phyloP scores from a whole-genome alignment of 2,329 filamentous ascomycete species.

The Penicillium sp. region DNA sequence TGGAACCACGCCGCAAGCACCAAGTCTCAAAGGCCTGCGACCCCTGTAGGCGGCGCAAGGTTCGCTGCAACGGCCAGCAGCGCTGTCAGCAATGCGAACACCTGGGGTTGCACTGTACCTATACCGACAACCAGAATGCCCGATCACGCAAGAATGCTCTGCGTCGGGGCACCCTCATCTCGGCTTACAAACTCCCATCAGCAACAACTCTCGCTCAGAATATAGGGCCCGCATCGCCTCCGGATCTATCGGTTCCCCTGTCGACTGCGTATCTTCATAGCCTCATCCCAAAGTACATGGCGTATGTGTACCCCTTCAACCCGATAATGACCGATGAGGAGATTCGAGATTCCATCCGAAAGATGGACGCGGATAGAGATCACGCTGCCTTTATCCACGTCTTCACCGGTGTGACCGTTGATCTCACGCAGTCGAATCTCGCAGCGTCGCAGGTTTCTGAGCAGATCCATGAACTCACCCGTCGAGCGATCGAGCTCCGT shows the following conservation, averaged over 20 bases:
- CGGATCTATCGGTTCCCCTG: slow-evolving; percentile 14
- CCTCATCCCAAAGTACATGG: slow-evolving; percentile 52
- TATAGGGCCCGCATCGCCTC: slow-evolving; percentile 2
- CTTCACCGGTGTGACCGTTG: slow-evolving; percentile 53
- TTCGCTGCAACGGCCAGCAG: slow-evolving; percentile 53
- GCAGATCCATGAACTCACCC: slow-evolving; percentile 33
- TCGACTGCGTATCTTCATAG: slow-evolving; percentile 41
- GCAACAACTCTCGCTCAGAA: background rate
- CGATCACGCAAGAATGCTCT: slow-evolving; percentile 44
- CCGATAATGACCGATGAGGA: slow-evolving; percentile 52
- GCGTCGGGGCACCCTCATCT: slow-evolving; percentile 48
- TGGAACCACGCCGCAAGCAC: background rate
- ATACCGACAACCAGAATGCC: slow-evolving; percentile 34
- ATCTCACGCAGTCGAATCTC: slow-evolving; percentile 41
- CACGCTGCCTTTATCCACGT: slow-evolving; percentile 50
- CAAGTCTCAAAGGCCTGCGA: slow-evolving; percentile 47
- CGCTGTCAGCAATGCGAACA: slow-evolving; percentile 51
- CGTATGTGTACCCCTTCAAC: slow-evolving; percentile 53
- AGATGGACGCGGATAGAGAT: slow-evolving; percentile 46
- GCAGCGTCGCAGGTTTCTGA: slow-evolving; percentile 35
- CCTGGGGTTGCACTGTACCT: slow-evolving; percentile 53
- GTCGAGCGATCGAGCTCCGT: slow-evolving; percentile 42
- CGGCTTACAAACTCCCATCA: slow-evolving; percentile 39
- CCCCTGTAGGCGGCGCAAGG: slow-evolving; percentile 53
- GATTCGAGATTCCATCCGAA: slow-evolving; percentile 36